Percentiles rank a stretch among this genome's conserved stretches.
These are phyloP conservation scores for Phialophora verrucosa DNA, from an alignment of 2,329 filamentous ascomycete species.

Conservation along the genomic window DNA sequence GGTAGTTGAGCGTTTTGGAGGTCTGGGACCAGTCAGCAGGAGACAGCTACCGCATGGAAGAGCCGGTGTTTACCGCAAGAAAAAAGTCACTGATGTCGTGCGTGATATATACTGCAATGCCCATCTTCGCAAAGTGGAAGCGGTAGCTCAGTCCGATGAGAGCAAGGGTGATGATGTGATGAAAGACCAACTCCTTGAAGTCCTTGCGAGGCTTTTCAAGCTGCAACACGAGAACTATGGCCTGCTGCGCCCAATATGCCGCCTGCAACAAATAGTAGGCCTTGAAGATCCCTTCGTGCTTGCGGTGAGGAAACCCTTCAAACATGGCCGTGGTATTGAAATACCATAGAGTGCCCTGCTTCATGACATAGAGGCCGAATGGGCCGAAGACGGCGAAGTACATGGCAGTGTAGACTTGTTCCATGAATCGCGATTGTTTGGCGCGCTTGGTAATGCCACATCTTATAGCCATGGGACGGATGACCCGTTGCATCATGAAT, in stretches of 20 bases:
- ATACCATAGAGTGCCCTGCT: conserved; percentile 72
- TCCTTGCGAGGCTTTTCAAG: conserved; percentile 89
- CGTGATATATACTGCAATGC: conserved; percentile 84
- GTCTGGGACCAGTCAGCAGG: conserved; percentile 57
- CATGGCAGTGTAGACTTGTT: conserved; percentile 85
- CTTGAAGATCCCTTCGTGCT: conserved; percentile 78
- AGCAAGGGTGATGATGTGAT: conserved; percentile 80
- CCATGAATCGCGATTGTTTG: conserved; percentile 87
- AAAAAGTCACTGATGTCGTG: conserved; percentile 92
- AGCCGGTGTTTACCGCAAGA: conserved; percentile 68
- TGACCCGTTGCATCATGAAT: conserved; percentile 85
- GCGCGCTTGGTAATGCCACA: conserved; percentile 69
- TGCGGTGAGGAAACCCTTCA: conserved; percentile 77
- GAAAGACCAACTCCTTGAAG: conserved; percentile 83
- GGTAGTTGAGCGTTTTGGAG: conserved; percentile 84
- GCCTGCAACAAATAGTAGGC: conserved; percentile 90
- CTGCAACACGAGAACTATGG: conserved; percentile 77
- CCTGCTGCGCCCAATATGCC: conserved; percentile 88
- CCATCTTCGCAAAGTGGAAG: conserved; percentile 92
- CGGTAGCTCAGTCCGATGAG: conserved; percentile 82
- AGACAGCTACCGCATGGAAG: conserved; percentile 13
- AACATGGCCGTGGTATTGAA: conserved; percentile 87
- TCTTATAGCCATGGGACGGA: conserved; percentile 72
- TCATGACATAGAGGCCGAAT: conserved; percentile 84
- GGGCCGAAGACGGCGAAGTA: conserved; percentile 82